Conservation (phyloP, 768 basidiomycete species). For the Gloeostereum incarnatum region DNA sequence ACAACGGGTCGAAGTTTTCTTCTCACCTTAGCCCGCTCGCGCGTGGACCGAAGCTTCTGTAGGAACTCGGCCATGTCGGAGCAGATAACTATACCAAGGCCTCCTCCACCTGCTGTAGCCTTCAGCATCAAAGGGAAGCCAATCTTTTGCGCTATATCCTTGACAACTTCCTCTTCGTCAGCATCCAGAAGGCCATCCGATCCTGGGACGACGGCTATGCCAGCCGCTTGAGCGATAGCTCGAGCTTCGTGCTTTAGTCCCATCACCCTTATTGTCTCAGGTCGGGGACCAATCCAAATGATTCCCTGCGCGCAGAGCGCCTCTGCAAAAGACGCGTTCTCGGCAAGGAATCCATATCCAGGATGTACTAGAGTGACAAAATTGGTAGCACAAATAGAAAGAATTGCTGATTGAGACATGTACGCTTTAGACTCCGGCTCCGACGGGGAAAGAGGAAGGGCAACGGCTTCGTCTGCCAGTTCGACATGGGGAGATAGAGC, state of each 20-base stretch:
- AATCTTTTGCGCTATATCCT: conserved; percentile 26
- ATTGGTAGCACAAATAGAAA: conserved; percentile 30
- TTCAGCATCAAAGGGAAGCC: conserved; percentile 61
- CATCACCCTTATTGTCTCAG: conserved; percentile 41
- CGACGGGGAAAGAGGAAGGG: conserved; percentile 17
- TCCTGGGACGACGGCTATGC: conserved; percentile 49
- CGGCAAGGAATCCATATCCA: conserved; percentile 59
- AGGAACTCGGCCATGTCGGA: conserved; percentile 25
- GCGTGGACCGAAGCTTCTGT: conserved; percentile 23
- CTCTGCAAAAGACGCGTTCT: conserved; percentile 48
- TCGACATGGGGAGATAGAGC: conserved; percentile 48
- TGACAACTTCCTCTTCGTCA: conserved; percentile 34
- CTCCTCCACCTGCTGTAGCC: conserved; percentile 62
- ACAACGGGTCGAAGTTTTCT: neutral
- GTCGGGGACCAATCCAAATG: conserved; percentile 47
- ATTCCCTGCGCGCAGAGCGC: conserved; percentile 37
- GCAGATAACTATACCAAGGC: conserved; percentile 58
- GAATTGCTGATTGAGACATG: conserved; percentile 24
- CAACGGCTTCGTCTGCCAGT: conserved; percentile 40
- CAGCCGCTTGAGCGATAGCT: conserved; percentile 30
- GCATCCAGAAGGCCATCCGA: conserved; percentile 37
- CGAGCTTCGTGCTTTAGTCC: conserved; percentile 57
- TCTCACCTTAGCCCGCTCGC: conserved; percentile 35
- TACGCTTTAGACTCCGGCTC: conserved; percentile 36
- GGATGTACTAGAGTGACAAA: conserved; percentile 47